Base-by-base conservation (phyloP, 2,329 filamentous ascomycete species). In the Exserohilum turcica region DNA sequence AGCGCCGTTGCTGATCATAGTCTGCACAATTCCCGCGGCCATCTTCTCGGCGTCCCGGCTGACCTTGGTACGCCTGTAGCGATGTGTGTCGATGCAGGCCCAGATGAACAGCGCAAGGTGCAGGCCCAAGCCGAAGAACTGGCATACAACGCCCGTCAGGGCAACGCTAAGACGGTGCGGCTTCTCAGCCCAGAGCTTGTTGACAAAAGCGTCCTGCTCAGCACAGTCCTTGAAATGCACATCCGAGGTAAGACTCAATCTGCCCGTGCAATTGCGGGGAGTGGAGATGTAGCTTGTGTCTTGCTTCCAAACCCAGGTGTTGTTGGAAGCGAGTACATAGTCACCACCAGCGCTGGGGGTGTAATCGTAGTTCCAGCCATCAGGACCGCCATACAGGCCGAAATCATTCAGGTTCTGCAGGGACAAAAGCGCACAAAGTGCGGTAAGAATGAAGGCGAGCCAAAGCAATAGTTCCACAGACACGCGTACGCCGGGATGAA, bases 81-180 rank as follows among this genome's bases (percentile, higher is more conserved):
- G 50, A 38, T 70, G 54, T 13, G 69, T 72, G 40, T 76, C 73
- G 6, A 74, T 66, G 29, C 74, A 76, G 0, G 73, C 74, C 71
- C 73, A 75, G 9, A 75, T 56, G 52, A 76, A 76, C 3, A 75
- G 61, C 1, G 56, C 56, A 43, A 76, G 65, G 43, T 76, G 73
- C 33, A 74, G 39, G 1, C 67, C 13, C 15, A 75, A 31, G 2
- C 54, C 55, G 6, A 74, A 45, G 49, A 65, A 73, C 36, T 73
- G 71, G 43, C 68, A 71, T 8, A 69, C 70, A 6, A 61, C 58
- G 1, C 49, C 71, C 5, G 64, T 64, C 10, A 67, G 43, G 42
- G 63, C 57, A 13, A 67, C 47, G 7, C 54, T 59, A 8, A 49
- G 56, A 18, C 66, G 70, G 28, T 60, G 48, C 3, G 48, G 46